A percentile compares a stretch with the other conserved stretches of the same genome.
phyloP scores from a whole-genome alignment of 129 eudicot genomes.

The Dittrichia graveolens region DNA sequence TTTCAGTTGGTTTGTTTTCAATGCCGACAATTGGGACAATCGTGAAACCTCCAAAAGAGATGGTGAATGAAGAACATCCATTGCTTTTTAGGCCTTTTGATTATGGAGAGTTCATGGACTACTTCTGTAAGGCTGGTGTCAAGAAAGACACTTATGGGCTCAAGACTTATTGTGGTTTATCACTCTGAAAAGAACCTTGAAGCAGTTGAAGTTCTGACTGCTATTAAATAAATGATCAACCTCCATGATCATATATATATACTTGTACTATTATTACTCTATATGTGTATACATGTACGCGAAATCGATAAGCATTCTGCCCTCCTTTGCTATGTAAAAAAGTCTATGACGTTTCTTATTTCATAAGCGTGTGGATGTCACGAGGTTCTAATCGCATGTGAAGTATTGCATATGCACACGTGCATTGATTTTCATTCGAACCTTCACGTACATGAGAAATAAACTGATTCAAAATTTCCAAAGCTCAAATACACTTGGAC shows the following conservation, averaged over 20 bases:
- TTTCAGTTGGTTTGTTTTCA: conserved; percentile 50
- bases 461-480: no score
- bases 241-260: conserved; percentile 10
- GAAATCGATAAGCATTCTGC: conserved; percentile 20
- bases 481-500: no score
- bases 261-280: background rate
- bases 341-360: no score
- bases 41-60: conserved; percentile 41
- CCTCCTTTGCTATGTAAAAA: conserved; percentile 5
- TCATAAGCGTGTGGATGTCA: no score
- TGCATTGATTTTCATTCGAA: no score
- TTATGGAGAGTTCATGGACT: conserved; percentile 51
- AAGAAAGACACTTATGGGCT: conserved; percentile 46
- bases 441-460: no score
- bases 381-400: no score
- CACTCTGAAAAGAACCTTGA: background rate
- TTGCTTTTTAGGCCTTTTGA: conserved; percentile 57
- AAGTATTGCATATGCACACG: no score
- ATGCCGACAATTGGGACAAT: conserved; percentile 41
- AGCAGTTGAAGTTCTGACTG: conserved; percentile 1
- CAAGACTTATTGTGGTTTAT: conserved; percentile 55
- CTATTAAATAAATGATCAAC: conserved; percentile 30
- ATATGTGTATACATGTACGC: conserved; percentile 9
- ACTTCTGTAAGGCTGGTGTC: conserved; percentile 50
- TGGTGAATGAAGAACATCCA: conserved; percentile 62